Evolutionary conservation across 1,139 yeast species (phyloP).

Genomic region (Saccharomyces hybrid): DNA sequence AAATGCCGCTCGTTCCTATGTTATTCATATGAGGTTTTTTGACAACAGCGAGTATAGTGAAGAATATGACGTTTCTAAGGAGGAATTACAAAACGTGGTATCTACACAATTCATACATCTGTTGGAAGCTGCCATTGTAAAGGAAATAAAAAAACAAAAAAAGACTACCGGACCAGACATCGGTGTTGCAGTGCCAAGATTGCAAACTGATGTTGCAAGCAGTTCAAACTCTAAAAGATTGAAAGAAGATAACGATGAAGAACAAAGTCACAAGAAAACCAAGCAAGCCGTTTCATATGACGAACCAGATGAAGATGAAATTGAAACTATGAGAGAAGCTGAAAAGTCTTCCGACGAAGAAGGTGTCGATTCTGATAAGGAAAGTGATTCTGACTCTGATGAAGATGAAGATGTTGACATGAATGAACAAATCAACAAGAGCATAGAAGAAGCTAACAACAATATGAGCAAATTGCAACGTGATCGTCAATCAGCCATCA

Average conservation of each 20-base stretch:
- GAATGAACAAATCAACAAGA: conserved; percentile 27
- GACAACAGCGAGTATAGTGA: conserved; percentile 67
- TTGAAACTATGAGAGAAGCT: conserved; percentile 78
- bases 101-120: conserved; percentile 56
- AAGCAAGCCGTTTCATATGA: conserved; percentile 90
- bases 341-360: conserved; percentile 66
- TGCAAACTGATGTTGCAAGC: conserved; percentile 41
- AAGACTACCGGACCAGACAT: conserved; percentile 50
- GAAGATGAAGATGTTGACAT: conserved; percentile 35
- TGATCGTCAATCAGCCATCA: conserved; percentile 78
- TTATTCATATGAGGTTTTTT: conserved; percentile 67
- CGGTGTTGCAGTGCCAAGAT: conserved; percentile 65
- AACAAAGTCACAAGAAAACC: conserved; percentile 48
- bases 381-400: conserved; percentile 35
- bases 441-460: conserved; percentile 30
- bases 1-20: conserved; percentile 60
- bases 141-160: conserved; percentile 79
- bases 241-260: conserved; percentile 67
- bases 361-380: conserved; percentile 33
- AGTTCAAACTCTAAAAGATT: conserved; percentile 33
- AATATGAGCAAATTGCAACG: conserved; percentile 54
- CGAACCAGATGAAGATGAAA: conserved; percentile 89
- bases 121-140: conserved; percentile 65
- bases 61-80: conserved; percentile 82
- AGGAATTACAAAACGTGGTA: conserved; percentile 66